Conservation (phyloP, 257 asterid species). For the Ilex aquifolium region DNA sequence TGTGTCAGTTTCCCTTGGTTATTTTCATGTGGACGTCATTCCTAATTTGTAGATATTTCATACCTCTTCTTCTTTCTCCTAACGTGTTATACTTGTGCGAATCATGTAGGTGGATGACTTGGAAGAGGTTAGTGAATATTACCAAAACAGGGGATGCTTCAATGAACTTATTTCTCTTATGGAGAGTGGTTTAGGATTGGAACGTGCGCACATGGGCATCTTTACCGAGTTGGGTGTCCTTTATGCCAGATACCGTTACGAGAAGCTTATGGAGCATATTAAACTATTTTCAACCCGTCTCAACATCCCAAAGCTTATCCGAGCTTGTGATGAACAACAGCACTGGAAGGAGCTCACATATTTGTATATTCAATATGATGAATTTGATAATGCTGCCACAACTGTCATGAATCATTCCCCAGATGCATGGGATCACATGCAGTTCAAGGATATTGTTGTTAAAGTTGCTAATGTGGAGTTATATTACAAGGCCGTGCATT, state of each 20-base stretch:
- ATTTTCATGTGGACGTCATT: too few relatives aligned
- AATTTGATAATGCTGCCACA: constrained; percentile 98
- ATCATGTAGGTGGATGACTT: constrained; percentile 22
- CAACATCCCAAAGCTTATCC: constrained; percentile 93
- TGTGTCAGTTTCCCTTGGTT: background rate
- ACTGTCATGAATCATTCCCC: constrained; percentile 99
- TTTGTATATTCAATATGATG: constrained; percentile 90
- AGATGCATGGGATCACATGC: constrained; percentile 99
- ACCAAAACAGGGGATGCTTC: constrained; percentile 33
- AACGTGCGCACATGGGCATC: constrained; percentile 99
- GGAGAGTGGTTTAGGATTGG: constrained; percentile 99
- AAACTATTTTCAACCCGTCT: constrained; percentile 92
- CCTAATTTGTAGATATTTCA: too few relatives aligned
- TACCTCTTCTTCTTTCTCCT: too few relatives aligned
- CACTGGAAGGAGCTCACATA: constrained; percentile 97
- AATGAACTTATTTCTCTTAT: constrained; percentile 78
- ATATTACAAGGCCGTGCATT: constrained; percentile 98
- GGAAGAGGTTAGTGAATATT: constrained; percentile 33
- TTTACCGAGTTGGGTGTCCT: constrained; percentile 96
- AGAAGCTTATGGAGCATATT: constrained; percentile 99
- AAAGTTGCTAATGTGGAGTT: constrained; percentile 99
- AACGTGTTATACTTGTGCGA: background rate
- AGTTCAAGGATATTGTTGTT: constrained; percentile 88
- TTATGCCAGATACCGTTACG: constrained; percentile 96
- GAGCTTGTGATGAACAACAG: constrained; percentile 99